Base-by-base conservation (phyloP, 2,329 filamentous ascomycete species). In the Sporothrix humicola region DNA sequence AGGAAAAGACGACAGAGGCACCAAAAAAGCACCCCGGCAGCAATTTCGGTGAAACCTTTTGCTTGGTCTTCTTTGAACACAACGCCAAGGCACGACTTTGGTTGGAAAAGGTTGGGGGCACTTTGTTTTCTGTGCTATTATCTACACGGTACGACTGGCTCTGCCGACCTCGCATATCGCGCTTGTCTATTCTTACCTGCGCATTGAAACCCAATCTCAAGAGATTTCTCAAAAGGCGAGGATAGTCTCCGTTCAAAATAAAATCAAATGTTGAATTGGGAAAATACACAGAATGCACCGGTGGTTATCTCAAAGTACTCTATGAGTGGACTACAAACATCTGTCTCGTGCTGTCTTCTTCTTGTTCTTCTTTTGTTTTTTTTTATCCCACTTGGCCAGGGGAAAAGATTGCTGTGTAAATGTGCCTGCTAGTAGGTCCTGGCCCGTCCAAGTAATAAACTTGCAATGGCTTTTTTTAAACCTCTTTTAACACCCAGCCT, bases 41-140 rank as follows among this genome's bases (percentile, higher is more conserved):
- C 31, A 63, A 44, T 63, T 63, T 63, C 59, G 42, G 59, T 63
- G 61, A 23, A 65, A 31, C 58, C 12, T 44, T n/a, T 63, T 44
- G 42, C 17, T 12, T 20, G n/a, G 13, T 58, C 56, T 17, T 20
- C 12, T 58, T 31, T 31, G 56, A 15, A 23, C 56, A 58, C 23
- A 23, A 7, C 31, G 56, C 56, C 23, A 58, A 58, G 56, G 23
- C 56, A 15, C 2, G 17, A 12, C 17, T 31, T 17, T 48, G 20
- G 61, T n/a, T 15, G 23, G 3, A 61, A 61, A n/a, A 42, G 20
- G 58, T 13, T 23, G 52, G 52, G 9, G 10, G n/a, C 58, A 26
- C 58, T 2, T 37, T 61, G 7, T 17, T 10, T 15, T n/a, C 9
- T 61, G 4, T n/a, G 59, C 52, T 56, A 13, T 26, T 17, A 9